Base-by-base conservation (phyloP, 2,329 filamentous ascomycete genomes). In the Ceratocystis ficicola region DNA sequence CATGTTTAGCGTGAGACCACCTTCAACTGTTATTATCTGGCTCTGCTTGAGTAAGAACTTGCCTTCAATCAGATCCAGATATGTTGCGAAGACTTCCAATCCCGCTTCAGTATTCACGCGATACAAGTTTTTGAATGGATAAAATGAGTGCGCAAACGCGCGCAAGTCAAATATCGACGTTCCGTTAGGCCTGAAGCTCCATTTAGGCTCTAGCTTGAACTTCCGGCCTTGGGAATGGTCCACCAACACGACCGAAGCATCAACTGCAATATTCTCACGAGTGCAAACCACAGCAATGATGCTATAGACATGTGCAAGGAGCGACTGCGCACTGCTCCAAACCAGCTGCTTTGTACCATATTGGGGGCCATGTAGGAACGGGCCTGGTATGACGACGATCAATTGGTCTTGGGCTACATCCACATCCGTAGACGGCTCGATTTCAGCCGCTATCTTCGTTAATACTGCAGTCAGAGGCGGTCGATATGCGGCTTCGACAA, bases 291-390 rank as follows among this genome's bases (percentile, higher is more conserved):
- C 77, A 44, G 87, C 87, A 66, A 94, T 78, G 62, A 96, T 80
- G 71, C 86, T 85, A 79, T 97, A 97, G 28, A 95, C 73, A 30
- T 83, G 83, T 2, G 88, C 88, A 25, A 96, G 76, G 4, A 93
- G 78, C n/a, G 81, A 79, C 74, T 96, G 90, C 0, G 86, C 82
- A n/a, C 80, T 76, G 44, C 79, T 73, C 81, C 91, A 95, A 20
- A 83, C 77, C 59, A 83, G 76, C 28, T 81, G 77, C 70, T 82
- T 50, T 68, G 80, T 59, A 81, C 78, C 36, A 76, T 68, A 28
- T 78, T 76, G 41, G 76, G 75, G 22, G 82, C 80, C 60, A 79
- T 20, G 76, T 12, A 91, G 79, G 63, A 87, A 78, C 1, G 86
- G 83, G 61, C 82, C 82, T 1, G 82, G 81, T 46, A 95, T 74